Evolutionary conservation across 73 alveolate genomes (phyloP).

Genomic region (Paramecium primaurelia): DNA sequence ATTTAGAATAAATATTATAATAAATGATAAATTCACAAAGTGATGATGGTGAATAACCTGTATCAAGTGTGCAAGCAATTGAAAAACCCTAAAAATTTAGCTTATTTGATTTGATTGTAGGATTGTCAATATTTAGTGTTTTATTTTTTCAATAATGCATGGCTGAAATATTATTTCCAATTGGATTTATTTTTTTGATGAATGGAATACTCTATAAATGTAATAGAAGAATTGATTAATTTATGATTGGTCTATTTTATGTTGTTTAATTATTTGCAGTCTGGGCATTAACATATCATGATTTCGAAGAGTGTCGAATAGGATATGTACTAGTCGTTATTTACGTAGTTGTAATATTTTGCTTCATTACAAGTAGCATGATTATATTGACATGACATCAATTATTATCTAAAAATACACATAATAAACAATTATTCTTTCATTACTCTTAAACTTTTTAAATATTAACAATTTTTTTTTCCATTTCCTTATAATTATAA

Average conservation of each 20-base stretch:
- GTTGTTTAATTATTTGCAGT: neutral
- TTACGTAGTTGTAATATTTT: neutral
- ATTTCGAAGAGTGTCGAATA: neutral
- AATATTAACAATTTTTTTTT: neutral
- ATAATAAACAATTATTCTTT: neutral
- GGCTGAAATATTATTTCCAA: neutral
- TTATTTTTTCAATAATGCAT: neutral
- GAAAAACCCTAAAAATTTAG: neutral
- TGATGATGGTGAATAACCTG: neutral
- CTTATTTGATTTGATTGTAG: neutral
- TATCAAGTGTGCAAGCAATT: neutral
- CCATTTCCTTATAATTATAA: neutral
- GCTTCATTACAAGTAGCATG: neutral
- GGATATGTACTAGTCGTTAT: neutral
- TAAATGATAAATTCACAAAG: neutral
- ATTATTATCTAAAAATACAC: neutral
- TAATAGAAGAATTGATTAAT: neutral
- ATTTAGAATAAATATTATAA: neutral
- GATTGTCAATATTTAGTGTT: neutral
- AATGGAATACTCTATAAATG: neutral
- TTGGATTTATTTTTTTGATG: neutral
- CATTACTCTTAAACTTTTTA: neutral
- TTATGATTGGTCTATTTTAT: neutral
- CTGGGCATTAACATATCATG: neutral
- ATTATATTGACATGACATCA: neutral